These are phyloP conservation scores for Alternaria tenuissima DNA, from an alignment of 2,329 filamentous ascomycete species.

Conservation along the genomic window DNA sequence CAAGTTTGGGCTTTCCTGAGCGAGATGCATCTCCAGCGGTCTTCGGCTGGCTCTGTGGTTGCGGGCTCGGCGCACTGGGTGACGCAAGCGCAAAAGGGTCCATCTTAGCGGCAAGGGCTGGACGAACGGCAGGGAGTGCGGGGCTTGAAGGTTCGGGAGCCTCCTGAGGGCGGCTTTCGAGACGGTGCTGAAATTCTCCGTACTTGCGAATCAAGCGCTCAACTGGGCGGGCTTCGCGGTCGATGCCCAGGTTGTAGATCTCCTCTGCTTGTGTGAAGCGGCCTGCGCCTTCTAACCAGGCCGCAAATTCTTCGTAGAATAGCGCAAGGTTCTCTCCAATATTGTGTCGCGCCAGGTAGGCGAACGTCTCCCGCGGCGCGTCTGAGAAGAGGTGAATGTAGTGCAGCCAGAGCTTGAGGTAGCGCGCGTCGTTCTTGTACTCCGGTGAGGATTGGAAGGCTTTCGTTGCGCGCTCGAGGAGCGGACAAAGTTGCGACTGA, in stretches of 20 bases:
- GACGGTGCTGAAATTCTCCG: slow-evolving; percentile 85
- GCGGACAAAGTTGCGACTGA: slow-evolving; percentile 85
- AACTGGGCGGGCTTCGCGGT: slow-evolving; percentile 83
- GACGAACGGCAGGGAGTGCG: slow-evolving; percentile 81
- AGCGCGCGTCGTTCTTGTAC: slow-evolving; percentile 95
- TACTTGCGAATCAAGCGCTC: slow-evolving; percentile 88
- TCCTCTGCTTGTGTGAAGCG: slow-evolving; percentile 93
- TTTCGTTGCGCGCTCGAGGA: slow-evolving; percentile 93
- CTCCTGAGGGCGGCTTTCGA: slow-evolving; percentile 70
- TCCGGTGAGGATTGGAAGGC: slow-evolving; percentile 83
- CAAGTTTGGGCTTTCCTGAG: slow-evolving; percentile 79
- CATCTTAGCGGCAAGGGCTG: slow-evolving; percentile 83
- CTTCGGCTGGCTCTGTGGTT: slow-evolving; percentile 61
- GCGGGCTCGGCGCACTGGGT: slow-evolving; percentile 67
- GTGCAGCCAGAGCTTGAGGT: slow-evolving; percentile 90
- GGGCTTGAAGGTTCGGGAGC: slow-evolving; percentile 78
- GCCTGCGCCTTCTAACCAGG: slow-evolving; percentile 84
- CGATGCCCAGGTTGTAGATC: slow-evolving; percentile 88
- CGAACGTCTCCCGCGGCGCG: slow-evolving; percentile 88
- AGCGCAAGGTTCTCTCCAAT: slow-evolving; percentile 88
- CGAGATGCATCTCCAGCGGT: slow-evolving; percentile 64
- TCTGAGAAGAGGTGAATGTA: slow-evolving; percentile 95
- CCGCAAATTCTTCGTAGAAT: slow-evolving; percentile 97
- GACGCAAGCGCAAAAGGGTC: slow-evolving; percentile 73
- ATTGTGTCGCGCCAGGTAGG: slow-evolving; percentile 86